Conservation (phyloP, 2,329 filamentous ascomycete genomes). For the Penicillium sp. region DNA sequence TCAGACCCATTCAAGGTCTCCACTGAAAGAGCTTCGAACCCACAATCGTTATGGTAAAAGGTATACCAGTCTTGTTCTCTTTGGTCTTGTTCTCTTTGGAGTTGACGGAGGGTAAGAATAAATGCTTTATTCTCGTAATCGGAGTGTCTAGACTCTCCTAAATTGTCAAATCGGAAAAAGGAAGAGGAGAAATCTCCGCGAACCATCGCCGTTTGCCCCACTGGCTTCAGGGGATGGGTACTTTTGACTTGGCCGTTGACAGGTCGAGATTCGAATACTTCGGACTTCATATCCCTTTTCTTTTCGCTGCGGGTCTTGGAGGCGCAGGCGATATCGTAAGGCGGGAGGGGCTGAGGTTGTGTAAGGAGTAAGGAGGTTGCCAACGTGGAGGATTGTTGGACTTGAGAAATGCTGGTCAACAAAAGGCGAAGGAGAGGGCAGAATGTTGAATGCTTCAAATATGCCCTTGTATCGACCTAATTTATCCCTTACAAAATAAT, state of each 20-base stretch:
- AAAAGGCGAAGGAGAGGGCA: no score
- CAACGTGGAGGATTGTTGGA: no score
- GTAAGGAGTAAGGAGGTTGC: no score
- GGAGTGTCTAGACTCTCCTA: slow-evolving; percentile 1
- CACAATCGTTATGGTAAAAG: neutral
- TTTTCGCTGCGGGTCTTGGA: slow-evolving; percentile 5
- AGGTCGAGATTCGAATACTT: slow-evolving; percentile 10
- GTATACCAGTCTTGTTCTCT: no score
- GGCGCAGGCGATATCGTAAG: neutral
- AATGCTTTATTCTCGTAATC: neutral
- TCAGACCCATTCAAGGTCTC: slow-evolving; percentile 24
- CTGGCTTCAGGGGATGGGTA: neutral
- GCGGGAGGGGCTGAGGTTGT: no score
- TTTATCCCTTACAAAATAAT: no score
- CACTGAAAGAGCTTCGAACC: slow-evolving; percentile 16
- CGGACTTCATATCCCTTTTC: neutral
- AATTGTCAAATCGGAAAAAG: slow-evolving; percentile 11
- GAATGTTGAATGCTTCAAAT: no score
- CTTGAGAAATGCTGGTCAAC: no score
- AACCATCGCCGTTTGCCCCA: slow-evolving; percentile 9
- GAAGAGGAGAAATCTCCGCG: slow-evolving; percentile 10
- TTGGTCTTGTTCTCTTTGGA: no score
- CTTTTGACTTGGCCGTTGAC: slow-evolving; percentile 15
- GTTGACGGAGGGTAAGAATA: slow-evolving; percentile 1
- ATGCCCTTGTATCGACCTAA: no score